These are phyloP conservation scores for Sporopachydermia quercuum DNA, from an alignment of 805 yeast species.

Conservation along the genomic window DNA sequence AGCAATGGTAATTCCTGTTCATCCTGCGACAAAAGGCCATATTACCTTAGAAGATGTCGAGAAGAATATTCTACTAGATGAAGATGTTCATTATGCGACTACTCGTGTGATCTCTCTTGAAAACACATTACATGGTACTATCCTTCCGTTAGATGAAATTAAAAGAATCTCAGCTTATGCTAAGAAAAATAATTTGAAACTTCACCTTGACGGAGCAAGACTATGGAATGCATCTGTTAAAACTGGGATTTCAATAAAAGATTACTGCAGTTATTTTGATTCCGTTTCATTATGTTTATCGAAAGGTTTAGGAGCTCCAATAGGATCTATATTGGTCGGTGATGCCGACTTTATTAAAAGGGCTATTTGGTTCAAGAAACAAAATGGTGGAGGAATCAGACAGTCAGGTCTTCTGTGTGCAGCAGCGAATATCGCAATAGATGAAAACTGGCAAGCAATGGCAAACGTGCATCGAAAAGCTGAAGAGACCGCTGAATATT, in stretches of 20 bases:
- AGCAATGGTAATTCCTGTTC: conserved; percentile 80
- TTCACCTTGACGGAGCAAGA: conserved; percentile 94
- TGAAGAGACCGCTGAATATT: conserved; percentile 25
- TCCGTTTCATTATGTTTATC: conserved; percentile 83
- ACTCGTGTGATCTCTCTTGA: conserved; percentile 75
- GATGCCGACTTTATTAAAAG: conserved; percentile 37
- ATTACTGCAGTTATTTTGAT: conserved; percentile 68
- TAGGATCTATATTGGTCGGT: conserved; percentile 81
- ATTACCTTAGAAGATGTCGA: conserved; percentile 70
- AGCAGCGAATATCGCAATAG: conserved; percentile 71
- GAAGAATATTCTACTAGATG: conserved; percentile 52
- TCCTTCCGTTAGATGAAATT: conserved; percentile 71
- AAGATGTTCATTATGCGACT: conserved; percentile 80
- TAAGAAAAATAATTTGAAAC: conserved; percentile 34
- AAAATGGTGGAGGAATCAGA: conserved; percentile 86
- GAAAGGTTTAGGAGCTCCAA: conserved; percentile 85
- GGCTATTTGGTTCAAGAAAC: conserved; percentile 80
- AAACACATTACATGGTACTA: conserved; percentile 74
- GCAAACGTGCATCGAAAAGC: conserved; percentile 36
- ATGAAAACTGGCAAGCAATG: conserved; percentile 52
- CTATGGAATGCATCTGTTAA: conserved; percentile 80
- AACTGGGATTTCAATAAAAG: conserved; percentile 49
- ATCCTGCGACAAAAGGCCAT: conserved; percentile 61
- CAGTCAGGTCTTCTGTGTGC: conserved; percentile 71
- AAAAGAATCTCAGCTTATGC: conserved; percentile 59